Percentiles rank a stretch among this genome's conserved stretches.
Conservation (phyloP, 2,329 filamentous ascomycete species). For the Chaetomiaceae sp. region DNA sequence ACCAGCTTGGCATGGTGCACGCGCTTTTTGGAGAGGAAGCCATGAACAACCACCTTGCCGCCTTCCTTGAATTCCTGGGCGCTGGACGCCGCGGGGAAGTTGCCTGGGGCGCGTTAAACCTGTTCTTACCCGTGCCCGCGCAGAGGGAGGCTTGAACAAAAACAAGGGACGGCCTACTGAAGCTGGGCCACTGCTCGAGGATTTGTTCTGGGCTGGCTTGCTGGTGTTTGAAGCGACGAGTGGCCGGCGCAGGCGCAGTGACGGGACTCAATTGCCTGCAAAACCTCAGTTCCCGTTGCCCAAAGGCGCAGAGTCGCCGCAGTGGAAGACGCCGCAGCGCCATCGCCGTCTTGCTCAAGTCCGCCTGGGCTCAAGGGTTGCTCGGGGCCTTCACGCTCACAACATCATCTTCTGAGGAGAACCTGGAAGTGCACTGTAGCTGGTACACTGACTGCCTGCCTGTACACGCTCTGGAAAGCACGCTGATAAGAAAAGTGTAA, state of each 20-base stretch:
- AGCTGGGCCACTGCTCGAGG: slow-evolving; percentile 32
- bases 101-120: slow-evolving; percentile 23
- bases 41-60: slow-evolving; percentile 51
- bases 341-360: slow-evolving; percentile 14
- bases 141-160: slow-evolving; percentile 7
- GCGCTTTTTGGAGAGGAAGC: slow-evolving; percentile 64
- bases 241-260: too few relatives aligned
- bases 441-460: too few relatives aligned
- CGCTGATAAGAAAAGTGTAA: too few relatives aligned
- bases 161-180: slow-evolving; percentile 38
- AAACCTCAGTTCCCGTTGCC: slow-evolving; percentile 1
- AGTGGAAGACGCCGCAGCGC: slow-evolving; percentile 14
- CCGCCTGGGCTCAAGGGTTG: not conserved
- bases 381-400: not conserved
- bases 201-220: not conserved
- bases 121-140: too few relatives aligned
- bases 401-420: too few relatives aligned
- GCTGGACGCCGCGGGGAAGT: slow-evolving; percentile 28
- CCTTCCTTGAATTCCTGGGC: slow-evolving; percentile 26
- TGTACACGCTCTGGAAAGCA: too few relatives aligned
- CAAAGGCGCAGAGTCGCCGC: slow-evolving; percentile 15
- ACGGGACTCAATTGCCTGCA: too few relatives aligned
- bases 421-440: too few relatives aligned
- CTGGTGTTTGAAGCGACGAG: not conserved
- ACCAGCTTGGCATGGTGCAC: slow-evolving; percentile 63